These are phyloP conservation scores for Phaffia tasmanica DNA, from an alignment of 768 basidiomycete species.

Conservation along the genomic window DNA sequence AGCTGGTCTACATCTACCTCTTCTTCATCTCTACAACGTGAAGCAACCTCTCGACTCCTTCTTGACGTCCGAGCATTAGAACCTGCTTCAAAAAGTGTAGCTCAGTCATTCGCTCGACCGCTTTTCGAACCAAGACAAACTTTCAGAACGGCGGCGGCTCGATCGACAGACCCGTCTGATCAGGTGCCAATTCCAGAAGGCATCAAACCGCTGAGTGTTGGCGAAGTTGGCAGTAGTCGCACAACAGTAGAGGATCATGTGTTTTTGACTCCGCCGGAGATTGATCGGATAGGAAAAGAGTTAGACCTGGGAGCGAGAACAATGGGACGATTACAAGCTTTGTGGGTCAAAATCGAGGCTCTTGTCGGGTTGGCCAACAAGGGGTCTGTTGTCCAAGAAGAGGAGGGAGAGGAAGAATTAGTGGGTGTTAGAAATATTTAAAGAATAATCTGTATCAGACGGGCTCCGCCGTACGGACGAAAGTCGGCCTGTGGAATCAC, in stretches of 20 bases:
- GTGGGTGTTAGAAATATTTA: background rate
- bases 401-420: slow-evolving; percentile 8
- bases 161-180: too few species aligned
- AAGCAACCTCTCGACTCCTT: slow-evolving; percentile 2
- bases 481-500: too few species aligned
- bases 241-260: background rate
- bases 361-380: background rate
- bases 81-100: background rate
- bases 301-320: slow-evolving; percentile 13
- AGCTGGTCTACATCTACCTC: slow-evolving; percentile 2
- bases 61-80: slow-evolving; percentile 4
- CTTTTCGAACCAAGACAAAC: slow-evolving; percentile 8
- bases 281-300: background rate
- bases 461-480: too few species aligned
- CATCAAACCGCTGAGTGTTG: background rate
- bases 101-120: slow-evolving; percentile 3
- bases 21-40: background rate
- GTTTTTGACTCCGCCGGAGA: background rate
- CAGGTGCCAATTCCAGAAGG: too few species aligned
- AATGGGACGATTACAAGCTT: slow-evolving; percentile 12
- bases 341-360: slow-evolving; percentile 6
- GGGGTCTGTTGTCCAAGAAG: background rate
- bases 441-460: too few species aligned
- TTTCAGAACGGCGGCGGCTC: too few species aligned
- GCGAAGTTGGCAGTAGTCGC: background rate